Evolutionary conservation across 805 yeast genomes (phyloP).

Genomic region (Candida dajiaensis): DNA sequence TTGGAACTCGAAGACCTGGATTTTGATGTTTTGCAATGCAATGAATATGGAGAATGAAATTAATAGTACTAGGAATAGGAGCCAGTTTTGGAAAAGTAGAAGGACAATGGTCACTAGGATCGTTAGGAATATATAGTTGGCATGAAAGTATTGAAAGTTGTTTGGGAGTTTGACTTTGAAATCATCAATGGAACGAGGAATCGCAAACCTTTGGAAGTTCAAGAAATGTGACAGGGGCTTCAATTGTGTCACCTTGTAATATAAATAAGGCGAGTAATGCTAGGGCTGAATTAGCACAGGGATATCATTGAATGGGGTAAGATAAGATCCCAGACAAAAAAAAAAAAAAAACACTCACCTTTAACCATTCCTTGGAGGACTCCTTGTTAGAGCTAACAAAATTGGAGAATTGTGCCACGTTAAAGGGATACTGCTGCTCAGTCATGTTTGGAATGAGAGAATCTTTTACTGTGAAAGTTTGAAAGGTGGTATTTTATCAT

Average conservation of each 20-base stretch:
- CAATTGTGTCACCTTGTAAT: constrained; percentile 13
- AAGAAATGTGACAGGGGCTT: constrained; percentile 13
- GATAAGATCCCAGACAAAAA: background rate
- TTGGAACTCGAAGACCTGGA: constrained; percentile 3
- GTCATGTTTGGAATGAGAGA: background rate
- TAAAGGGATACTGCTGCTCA: background rate
- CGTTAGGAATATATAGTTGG: constrained; percentile 11
- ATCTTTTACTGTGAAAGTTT: too few species aligned
- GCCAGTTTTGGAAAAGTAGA: constrained; percentile 7
- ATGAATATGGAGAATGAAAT: constrained; percentile 3
- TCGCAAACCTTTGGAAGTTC: constrained; percentile 2
- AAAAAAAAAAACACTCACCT: background rate
- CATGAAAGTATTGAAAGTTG: constrained; percentile 9
- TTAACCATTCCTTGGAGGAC: background rate
- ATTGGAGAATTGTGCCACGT: background rate
- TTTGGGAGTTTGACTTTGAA: constrained; percentile 3
- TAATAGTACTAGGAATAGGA: constrained; percentile 3
- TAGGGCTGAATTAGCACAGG: background rate
- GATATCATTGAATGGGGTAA: background rate
- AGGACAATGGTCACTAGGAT: constrained; percentile 2
- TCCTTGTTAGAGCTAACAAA: background rate
- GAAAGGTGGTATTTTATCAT: too few species aligned
- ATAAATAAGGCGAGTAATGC: constrained; percentile 12
- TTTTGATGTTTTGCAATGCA: constrained; percentile 1
- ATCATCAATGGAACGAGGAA: constrained; percentile 4